These are phyloP conservation scores for Massarina eburnea DNA, from an alignment of 2,329 filamentous ascomycete species.

Conservation along the genomic window DNA sequence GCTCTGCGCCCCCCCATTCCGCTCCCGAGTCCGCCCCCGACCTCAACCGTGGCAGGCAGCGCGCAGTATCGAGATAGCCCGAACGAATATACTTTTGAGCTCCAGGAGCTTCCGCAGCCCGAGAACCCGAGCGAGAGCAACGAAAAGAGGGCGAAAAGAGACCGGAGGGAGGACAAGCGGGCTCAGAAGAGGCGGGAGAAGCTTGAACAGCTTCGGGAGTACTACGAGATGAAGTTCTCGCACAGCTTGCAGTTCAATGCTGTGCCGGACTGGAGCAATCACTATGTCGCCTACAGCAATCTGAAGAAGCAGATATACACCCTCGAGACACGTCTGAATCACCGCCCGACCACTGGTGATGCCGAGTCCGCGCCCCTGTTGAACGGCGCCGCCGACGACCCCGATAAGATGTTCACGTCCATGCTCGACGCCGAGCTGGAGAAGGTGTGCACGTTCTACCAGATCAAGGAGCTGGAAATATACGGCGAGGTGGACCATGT, in stretches of 20 bases:
- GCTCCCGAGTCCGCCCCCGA: constrained; percentile 6
- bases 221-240: constrained; percentile 98
- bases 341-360: constrained; percentile 61
- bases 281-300: constrained; percentile 98
- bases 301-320: constrained; percentile 99
- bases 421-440: constrained; percentile 87
- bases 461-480: constrained; percentile 85
- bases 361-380: constrained; percentile 85
- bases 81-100: constrained; percentile 32
- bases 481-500: constrained; percentile 77
- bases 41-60: constrained; percentile 30
- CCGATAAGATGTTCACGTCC: constrained; percentile 78
- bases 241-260: constrained; percentile 99
- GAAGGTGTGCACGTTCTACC: constrained; percentile 90
- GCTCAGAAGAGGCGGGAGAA: constrained; percentile 61
- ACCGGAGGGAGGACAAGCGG: constrained; percentile 21
- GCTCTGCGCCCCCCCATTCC: background rate
- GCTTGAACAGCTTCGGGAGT: constrained; percentile 68
- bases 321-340: constrained; percentile 82
- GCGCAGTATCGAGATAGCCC: constrained; percentile 18
- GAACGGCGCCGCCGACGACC: constrained; percentile 62
- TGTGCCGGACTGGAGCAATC: constrained; percentile 97
- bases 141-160: constrained; percentile 4
- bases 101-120: constrained; percentile 25
- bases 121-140: background rate